Base-by-base conservation (phyloP, 78 protist genomes). In the Dictyostelium brefeldianum region DNA sequence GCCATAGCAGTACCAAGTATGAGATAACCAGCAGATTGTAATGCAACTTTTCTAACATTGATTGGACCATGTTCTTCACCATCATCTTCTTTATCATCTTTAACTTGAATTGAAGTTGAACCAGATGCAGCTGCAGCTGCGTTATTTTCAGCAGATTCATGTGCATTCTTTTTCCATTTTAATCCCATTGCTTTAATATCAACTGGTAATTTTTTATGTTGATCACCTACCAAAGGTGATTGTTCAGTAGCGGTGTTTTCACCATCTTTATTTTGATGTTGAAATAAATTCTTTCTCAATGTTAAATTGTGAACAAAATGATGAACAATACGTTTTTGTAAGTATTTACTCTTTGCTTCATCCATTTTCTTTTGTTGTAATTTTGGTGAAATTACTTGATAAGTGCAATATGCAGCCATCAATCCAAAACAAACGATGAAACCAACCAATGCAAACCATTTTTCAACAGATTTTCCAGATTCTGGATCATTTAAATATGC, bases 1-100 rank as follows among this genome's bases (percentile, higher is more conserved):
- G 97, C 97, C 53, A 97, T 54, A 0, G 53, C 83, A 18, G 96
- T 57, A 73, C 98, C 98, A 6, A 83, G 3, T 8, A 54, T 69
- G 92, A 97, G 29, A 70, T 31, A 18, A 10, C 5, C 31, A 8
- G 62, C 27, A 4, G 95, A 25, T 31, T 79, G 57, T 7, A 83
- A 29, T 22, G 51, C 62, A 41, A 90, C 75, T 31, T 46, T 75
- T 25, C 70, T 78, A 27, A 75, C 56, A 57, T 89, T 53, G 6
- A 36, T 81, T 51, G 96, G 96, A 25, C 57, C 54, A n/a, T 53
- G 29, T 9, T 96, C 92, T 6, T 93, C 95, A 5, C 89, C 95
- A n/a, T 91, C 96, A 4, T 84, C 96, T 2, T 51, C 89, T 0
- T 89, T 89, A 11, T 59, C 85, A 29, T 92, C 22, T 0, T 67